phyloP scores from a whole-genome alignment of 768 basidiomycete genomes.

The Tremella yokohamensis region DNA sequence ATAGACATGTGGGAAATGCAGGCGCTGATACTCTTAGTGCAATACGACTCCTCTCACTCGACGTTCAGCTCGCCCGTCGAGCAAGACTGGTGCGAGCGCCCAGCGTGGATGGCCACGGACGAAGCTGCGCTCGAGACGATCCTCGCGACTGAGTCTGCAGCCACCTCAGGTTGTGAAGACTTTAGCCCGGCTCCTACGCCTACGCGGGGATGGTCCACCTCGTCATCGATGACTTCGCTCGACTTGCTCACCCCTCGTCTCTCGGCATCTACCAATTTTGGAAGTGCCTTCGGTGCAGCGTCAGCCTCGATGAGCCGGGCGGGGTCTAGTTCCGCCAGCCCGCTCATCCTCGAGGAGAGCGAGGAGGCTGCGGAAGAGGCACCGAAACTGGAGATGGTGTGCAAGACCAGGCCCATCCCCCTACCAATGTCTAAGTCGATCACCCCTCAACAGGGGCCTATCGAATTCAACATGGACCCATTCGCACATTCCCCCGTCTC shows the following conservation, averaged over 20 bases:
- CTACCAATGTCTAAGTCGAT: background rate
- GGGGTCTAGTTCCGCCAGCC: background rate
- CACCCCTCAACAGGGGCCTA: too few relatives aligned
- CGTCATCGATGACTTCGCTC: background rate
- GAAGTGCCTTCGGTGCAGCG: background rate
- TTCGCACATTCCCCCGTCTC: too few relatives aligned
- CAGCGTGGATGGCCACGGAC: too few relatives aligned
- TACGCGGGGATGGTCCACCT: conserved; percentile 1
- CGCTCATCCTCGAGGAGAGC: background rate
- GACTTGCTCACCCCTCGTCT: background rate
- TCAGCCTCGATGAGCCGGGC: background rate
- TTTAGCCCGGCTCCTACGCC: background rate
- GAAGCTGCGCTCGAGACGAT: background rate
- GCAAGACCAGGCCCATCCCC: background rate
- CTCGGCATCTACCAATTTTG: background rate
- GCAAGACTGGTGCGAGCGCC: background rate
- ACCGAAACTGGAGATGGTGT: background rate
- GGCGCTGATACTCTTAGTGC: too few relatives aligned
- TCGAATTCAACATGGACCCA: too few relatives aligned
- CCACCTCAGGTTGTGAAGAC: background rate
- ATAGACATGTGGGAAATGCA: too few relatives aligned
- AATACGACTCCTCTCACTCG: background rate
- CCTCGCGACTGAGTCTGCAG: background rate
- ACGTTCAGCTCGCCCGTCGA: background rate
- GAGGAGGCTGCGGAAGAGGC: background rate